phyloP scores from a whole-genome alignment of 306 rosid genomes.

The Vachellia collinsii region DNA sequence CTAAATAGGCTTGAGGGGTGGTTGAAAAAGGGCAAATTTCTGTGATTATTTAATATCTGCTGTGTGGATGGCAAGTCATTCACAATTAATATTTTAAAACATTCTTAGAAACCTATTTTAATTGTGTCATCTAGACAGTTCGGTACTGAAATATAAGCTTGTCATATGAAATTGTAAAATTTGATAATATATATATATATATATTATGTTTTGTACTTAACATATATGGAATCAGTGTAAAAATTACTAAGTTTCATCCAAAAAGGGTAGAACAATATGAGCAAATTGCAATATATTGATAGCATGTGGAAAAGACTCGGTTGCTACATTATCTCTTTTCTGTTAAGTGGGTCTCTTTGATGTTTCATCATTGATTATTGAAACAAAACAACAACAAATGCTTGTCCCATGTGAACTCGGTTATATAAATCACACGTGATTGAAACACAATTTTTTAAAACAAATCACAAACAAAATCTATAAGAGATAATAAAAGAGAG shows the following conservation, averaged over 20 bases:
- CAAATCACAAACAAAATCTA: constrained; percentile 26
- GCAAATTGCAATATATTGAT: not conserved
- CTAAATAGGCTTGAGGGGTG: not conserved
- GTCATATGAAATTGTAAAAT: not conserved
- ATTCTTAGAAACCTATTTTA: not conserved
- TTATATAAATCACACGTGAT: not conserved
- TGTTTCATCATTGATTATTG: not conserved
- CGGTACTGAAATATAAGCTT: not conserved
- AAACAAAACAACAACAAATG: too few relatives aligned
- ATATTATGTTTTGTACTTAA: not conserved
- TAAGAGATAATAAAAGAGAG: not conserved
- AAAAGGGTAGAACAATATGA: not conserved
- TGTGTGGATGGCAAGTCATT: not conserved
- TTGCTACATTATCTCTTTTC: not conserved
- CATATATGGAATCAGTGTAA: not conserved
- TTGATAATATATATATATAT: not conserved
- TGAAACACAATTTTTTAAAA: constrained; percentile 6
- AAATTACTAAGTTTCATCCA: not conserved
- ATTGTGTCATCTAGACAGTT: not conserved
- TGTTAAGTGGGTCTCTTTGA: not conserved
- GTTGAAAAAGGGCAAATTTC: not conserved
- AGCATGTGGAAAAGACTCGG: not conserved
- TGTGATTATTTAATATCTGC: not conserved
- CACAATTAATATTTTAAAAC: not conserved
- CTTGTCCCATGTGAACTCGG: too few relatives aligned